Percentiles rank a stretch among this genome's conserved stretches.
phyloP scores from a whole-genome alignment of 1,139 yeast genomes.

The Saccharomyces hybrid region DNA sequence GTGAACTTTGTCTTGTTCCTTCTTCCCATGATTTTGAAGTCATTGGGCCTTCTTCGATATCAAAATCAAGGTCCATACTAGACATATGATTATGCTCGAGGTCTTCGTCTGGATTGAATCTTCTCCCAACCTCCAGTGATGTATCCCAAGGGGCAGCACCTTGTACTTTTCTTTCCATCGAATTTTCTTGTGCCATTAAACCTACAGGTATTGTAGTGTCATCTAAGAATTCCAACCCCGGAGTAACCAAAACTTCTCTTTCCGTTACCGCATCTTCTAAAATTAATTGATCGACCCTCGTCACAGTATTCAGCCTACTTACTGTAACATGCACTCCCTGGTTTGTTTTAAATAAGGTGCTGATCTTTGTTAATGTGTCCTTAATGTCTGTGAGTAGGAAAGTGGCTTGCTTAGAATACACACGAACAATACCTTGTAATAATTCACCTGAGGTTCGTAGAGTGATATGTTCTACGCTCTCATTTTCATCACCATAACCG shows the following conservation, averaged over 20 bases:
- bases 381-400: slow-evolving; percentile 78
- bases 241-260: slow-evolving; percentile 61
- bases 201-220: slow-evolving; percentile 15
- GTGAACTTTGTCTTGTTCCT: slow-evolving; percentile 49
- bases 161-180: slow-evolving; percentile 26
- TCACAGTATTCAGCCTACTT: slow-evolving; percentile 44
- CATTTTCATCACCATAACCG: slow-evolving; percentile 19
- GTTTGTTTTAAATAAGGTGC: slow-evolving; percentile 57
- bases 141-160: slow-evolving; percentile 31
- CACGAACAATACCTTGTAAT: slow-evolving; percentile 79
- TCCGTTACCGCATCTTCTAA: slow-evolving; percentile 75
- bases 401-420: slow-evolving; percentile 79
- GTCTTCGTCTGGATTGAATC: slow-evolving; percentile 36
- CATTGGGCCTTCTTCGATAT: slow-evolving; percentile 15
- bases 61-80: slow-evolving; percentile 30
- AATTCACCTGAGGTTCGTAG: slow-evolving; percentile 83
- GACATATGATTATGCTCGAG: slow-evolving; percentile 19
- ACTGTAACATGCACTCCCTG: slow-evolving; percentile 32
- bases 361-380: slow-evolving; percentile 66
- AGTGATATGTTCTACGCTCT: slow-evolving; percentile 48
- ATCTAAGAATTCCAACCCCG: slow-evolving; percentile 45
- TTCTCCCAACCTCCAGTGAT: slow-evolving; percentile 32
- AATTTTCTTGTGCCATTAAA: slow-evolving; percentile 16
- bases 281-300: slow-evolving; percentile 49
- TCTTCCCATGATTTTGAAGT: slow-evolving; percentile 41